These are phyloP conservation scores for Cicer pinnatifidum DNA, from an alignment of 306 rosid species.

Conservation along the genomic window DNA sequence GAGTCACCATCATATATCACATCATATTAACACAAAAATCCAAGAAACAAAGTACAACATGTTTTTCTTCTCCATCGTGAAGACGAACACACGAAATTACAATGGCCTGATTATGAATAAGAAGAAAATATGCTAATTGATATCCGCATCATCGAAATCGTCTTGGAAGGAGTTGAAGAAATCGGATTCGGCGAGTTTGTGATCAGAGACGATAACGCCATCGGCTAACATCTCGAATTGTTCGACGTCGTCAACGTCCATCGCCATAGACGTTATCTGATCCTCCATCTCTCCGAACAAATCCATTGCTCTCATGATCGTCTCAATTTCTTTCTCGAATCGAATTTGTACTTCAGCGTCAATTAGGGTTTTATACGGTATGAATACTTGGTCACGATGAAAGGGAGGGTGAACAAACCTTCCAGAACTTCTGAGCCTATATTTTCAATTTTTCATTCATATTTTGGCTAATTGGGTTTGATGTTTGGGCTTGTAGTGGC, in stretches of 20 bases:
- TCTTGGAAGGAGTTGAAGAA: slow-evolving; percentile 80
- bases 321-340: neutral
- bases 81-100: neutral
- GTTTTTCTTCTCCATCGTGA: neutral
- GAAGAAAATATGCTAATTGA: slow-evolving; percentile 47
- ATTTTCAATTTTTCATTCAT: no score
- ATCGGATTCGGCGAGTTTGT: slow-evolving; percentile 79
- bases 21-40: slow-evolving; percentile 32
- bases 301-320: slow-evolving; percentile 63
- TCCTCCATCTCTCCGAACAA: slow-evolving; percentile 83
- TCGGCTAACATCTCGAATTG: slow-evolving; percentile 68
- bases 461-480: no score
- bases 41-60: slow-evolving; percentile 11
- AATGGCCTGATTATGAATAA: neutral
- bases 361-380: slow-evolving; percentile 33
- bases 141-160: slow-evolving; percentile 83
- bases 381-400: no score
- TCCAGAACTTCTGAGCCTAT: no score
- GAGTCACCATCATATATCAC: neutral
- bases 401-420: no score
- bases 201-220: slow-evolving; percentile 62
- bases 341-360: neutral
- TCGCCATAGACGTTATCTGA: slow-evolving; percentile 78
- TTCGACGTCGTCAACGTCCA: slow-evolving; percentile 91
- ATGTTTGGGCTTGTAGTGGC: no score